Evolutionary conservation across 192 early-diverging fungal species (phyloP).

Genomic region (Entomortierella beljakovae): DNA sequence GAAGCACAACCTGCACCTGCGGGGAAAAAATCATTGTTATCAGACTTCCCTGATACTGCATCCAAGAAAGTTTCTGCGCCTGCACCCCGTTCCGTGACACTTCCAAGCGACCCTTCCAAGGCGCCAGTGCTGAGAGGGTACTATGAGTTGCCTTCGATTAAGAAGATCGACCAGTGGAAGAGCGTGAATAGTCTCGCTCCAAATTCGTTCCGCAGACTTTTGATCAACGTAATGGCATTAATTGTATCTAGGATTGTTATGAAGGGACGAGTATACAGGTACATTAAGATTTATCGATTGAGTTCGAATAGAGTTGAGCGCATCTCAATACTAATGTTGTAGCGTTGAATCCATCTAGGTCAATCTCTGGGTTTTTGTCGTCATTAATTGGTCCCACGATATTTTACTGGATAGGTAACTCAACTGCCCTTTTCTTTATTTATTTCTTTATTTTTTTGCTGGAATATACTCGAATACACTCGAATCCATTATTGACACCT

Average conservation of each 20-base stretch:
- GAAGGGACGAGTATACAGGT: slow-evolving; percentile 27
- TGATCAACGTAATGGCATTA: slow-evolving; percentile 22
- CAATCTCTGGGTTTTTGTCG: slow-evolving; percentile 10
- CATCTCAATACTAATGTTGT: no score
- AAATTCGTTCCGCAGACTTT: slow-evolving; percentile 27
- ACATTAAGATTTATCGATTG: no score
- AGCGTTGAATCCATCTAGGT: no score
- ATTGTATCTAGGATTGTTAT: slow-evolving; percentile 9
- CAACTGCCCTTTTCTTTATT: not conserved
- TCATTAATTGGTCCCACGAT: slow-evolving; percentile 3
- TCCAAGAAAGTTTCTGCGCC: not conserved
- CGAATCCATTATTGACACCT: not conserved
- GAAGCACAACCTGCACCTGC: not conserved
- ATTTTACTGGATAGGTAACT: slow-evolving; percentile 40
- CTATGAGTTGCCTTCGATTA: slow-evolving; percentile 42
- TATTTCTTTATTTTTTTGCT: not conserved
- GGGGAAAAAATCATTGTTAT: slow-evolving; percentile 20
- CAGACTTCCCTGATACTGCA: slow-evolving; percentile 23
- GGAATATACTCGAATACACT: no score
- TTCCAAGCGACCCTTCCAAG: slow-evolving; percentile 21
- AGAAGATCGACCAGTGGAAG: slow-evolving; percentile 48
- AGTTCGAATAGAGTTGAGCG: no score
- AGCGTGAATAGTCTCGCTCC: slow-evolving; percentile 32
- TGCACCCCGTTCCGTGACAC: slow-evolving; percentile 5
- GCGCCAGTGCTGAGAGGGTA: slow-evolving; percentile 29